These are phyloP conservation scores for Monosporascus ibericus DNA, from an alignment of 2,329 filamentous ascomycete species.

Conservation along the genomic window DNA sequence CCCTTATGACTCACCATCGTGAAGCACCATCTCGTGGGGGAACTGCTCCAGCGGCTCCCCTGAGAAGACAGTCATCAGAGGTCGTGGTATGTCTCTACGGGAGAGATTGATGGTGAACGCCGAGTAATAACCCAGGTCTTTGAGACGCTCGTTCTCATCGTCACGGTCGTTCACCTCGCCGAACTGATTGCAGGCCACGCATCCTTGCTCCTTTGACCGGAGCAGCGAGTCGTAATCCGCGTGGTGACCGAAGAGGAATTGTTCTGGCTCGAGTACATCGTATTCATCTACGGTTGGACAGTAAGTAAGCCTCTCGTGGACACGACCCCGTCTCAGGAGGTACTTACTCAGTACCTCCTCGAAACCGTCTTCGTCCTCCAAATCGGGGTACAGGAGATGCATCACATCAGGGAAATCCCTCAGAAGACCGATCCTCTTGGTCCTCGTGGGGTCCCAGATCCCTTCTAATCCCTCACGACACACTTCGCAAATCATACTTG, in stretches of 20 bases:
- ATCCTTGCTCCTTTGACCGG: conserved; percentile 5
- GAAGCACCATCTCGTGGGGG: conserved; percentile 2
- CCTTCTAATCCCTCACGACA: conserved; percentile 7
- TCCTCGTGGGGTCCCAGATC: conserved; percentile 5
- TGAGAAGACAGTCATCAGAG: conserved; percentile 4
- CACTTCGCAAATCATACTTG: conserved; percentile 10
- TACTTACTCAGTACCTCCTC: conserved; percentile 9
- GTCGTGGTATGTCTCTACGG: not conserved
- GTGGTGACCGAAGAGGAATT: conserved; percentile 12
- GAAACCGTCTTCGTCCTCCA: conserved; percentile 3
- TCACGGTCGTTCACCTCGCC: conserved; percentile 2
- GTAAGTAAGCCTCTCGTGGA: not conserved
- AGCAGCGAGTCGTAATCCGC: conserved; percentile 7
- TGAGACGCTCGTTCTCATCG: conserved; percentile 4
- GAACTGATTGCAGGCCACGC: conserved; percentile 6
- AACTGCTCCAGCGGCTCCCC: conserved; percentile 5
- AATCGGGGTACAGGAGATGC: not conserved
- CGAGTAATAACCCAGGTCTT: conserved; percentile 8
- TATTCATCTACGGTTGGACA: not conserved
- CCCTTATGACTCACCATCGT: conserved; percentile 6
- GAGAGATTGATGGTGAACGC: conserved; percentile 7
- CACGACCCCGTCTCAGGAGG: not conserved
- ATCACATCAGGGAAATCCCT: conserved; percentile 8
- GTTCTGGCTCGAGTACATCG: conserved; percentile 4
- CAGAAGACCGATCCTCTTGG: conserved; percentile 2